Evolutionary conservation across 805 yeast genomes (phyloP).

Genomic region (Wickerhamiella australiensis): DNA sequence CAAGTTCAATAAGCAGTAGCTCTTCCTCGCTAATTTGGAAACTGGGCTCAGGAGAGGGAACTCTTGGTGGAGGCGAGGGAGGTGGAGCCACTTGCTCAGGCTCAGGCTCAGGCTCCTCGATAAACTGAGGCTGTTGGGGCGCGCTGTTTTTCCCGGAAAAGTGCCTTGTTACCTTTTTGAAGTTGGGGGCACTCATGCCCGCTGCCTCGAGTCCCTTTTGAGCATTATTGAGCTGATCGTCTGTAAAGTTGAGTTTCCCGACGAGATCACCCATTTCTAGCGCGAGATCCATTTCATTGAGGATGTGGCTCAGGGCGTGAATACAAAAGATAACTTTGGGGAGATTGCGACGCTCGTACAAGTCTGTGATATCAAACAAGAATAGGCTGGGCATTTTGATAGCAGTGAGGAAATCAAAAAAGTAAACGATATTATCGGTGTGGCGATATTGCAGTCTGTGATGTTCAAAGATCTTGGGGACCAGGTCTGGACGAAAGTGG

Average conservation of each 20-base stretch:
- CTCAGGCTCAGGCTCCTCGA: slow-evolving; percentile 11
- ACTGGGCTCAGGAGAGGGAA: neutral
- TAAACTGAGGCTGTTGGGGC: slow-evolving; percentile 3
- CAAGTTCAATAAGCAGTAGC: slow-evolving; percentile 24
- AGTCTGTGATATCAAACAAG: slow-evolving; percentile 81
- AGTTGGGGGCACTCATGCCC: slow-evolving; percentile 67
- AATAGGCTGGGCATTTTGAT: slow-evolving; percentile 77
- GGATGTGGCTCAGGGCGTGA: slow-evolving; percentile 72
- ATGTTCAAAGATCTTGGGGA: slow-evolving; percentile 42
- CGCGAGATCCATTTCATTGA: slow-evolving; percentile 44
- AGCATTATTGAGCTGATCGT: slow-evolving; percentile 56
- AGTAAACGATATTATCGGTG: slow-evolving; percentile 82
- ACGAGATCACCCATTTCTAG: slow-evolving; percentile 53
- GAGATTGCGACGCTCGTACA: slow-evolving; percentile 80
- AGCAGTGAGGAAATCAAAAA: slow-evolving; percentile 53
- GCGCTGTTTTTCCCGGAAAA: slow-evolving; percentile 25
- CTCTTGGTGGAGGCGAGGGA: neutral
- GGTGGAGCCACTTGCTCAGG: neutral
- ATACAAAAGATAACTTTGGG: slow-evolving; percentile 91
- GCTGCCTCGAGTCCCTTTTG: slow-evolving; percentile 49
- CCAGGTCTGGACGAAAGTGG: slow-evolving; percentile 54
- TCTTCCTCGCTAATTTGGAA: slow-evolving; percentile 25
- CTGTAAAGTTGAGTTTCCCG: slow-evolving; percentile 49
- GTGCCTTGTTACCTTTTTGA: slow-evolving; percentile 41
- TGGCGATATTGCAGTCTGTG: slow-evolving; percentile 71